Evolutionary conservation across 2,329 filamentous ascomycete genomes (phyloP), one percentile per base, ranked within the genome.

Genomic region (Exophiala alcalophila): DNA sequence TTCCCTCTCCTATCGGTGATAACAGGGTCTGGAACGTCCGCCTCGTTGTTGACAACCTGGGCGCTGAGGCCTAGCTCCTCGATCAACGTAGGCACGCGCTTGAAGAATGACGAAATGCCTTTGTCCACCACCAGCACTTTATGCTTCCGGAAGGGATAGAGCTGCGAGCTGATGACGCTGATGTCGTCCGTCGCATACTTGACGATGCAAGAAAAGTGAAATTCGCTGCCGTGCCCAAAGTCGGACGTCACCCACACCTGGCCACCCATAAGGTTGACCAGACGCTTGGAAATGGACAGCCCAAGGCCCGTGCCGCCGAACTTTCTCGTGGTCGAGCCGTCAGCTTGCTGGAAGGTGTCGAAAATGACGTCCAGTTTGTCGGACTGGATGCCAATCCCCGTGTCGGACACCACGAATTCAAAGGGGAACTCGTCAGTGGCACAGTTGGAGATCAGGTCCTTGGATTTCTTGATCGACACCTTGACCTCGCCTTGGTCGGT

Each of bases 341-440:
- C 92, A 14, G 92, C 92, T 70, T 97, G 92, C 65, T 96, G 91
- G 80, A 97, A 97, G 1, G 91, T 97, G 68, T 97, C 92, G 67
- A 98, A 97, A 61, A 98, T 97, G 54, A 97, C 74, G 61, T 95
- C 89, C 39, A 97, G 78, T 70, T 97, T 97, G 68, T 97, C 90
- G 53, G 85, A 80, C 58, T 91, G 87, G 57, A 97, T 97, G 58
- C 92, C 92, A 59, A 97, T 98, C 56, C 92, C 92, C 24, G 92
- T 97, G 64, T 97, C 92, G 14, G 86, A 86, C 23, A 98, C 92
- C 40, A 91, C 83, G 66, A 97, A 97, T 67, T 97, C 89, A 63
- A 96, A 91, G 19, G 89, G 85, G 57, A 94, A 95, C 64, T 96
- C 86, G 56, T 85, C 83, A 8, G 76, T 72, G 9, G 74, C 75